Percentiles rank a stretch among this genome's conserved stretches.
These are phyloP conservation scores for Aspergillus incahuasiensis DNA, from an alignment of 495 filamentous ascomycete genomes.

Conservation along the genomic window DNA sequence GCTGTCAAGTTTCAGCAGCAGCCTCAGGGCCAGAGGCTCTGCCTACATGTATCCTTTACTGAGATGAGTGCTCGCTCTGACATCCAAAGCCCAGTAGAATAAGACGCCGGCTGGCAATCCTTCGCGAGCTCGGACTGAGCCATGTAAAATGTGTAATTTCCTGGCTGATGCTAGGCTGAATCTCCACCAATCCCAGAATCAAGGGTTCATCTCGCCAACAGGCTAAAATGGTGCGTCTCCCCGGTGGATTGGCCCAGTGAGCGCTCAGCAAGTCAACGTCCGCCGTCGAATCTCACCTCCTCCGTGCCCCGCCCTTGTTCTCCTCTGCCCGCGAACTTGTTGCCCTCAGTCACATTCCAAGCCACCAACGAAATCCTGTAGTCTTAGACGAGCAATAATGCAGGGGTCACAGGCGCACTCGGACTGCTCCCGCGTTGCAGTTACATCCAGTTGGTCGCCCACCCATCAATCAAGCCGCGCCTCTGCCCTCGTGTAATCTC, in stretches of 20 bases:
- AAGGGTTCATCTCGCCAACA: slow-evolving; percentile 8
- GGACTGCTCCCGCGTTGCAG: neutral
- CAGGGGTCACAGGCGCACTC: neutral
- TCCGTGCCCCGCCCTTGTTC: neutral
- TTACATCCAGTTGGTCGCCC: neutral
- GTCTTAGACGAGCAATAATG: neutral
- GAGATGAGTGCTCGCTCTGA: too few species aligned
- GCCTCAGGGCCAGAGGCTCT: neutral
- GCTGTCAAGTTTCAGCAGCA: neutral
- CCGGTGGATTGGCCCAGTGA: neutral
- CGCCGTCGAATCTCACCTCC: neutral
- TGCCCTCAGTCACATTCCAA: slow-evolving; percentile 1
- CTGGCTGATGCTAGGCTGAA: slow-evolving; percentile 2
- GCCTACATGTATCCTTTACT: too few species aligned
- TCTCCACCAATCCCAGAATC: slow-evolving; percentile 4
- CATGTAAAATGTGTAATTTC: neutral
- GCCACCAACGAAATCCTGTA: neutral
- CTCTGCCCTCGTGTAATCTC: slow-evolving; percentile 3
- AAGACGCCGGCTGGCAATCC: neutral
- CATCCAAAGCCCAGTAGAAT: neutral
- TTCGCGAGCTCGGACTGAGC: neutral
- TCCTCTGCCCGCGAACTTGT: neutral
- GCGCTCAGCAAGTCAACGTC: neutral
- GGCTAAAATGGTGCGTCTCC: neutral
- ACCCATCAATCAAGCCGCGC: neutral